Evolutionary conservation across 1,284 basidiomycete species (phyloP), one percentile per base, ranked within the genome.

Genomic region (Gomphus bonarii): DNA sequence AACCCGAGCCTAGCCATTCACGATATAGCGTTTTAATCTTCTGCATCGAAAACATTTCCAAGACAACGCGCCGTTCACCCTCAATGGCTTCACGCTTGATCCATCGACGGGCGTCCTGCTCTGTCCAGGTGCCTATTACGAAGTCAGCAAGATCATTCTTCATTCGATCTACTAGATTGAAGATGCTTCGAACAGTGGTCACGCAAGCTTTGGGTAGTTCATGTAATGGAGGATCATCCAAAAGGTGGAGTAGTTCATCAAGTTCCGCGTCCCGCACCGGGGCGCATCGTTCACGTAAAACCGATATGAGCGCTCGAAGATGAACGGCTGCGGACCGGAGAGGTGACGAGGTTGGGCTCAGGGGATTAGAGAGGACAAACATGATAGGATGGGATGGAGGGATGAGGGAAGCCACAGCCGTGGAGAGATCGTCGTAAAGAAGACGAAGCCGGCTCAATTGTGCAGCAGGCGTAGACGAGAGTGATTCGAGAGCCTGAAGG

Each of bases 281-380:
- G 0, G 86, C 82, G 57, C 85, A 88, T 50, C 84, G 77, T 60
- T 77, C 66, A 7, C 73, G 73, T 9, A 88, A 69, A 16, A 74
- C 71, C 0, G 59, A 53, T 11, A 85, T 67, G 14, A 80, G 67
- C 55, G 81, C 79, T 40, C 72, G 73, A 28, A 85, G 69, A 58
- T 81, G 69, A 31, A 67, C 66, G n/a, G 77, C 60, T 10, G 75
- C 72, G n/a, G 80, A 79, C 36, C 74, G 72, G n/a, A 88, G 68
- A 0, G 83, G 82, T 0, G 81, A 79, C 1, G 81, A 78, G 0
- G 84, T 85, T 0, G 84, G 84, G 3, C 82, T 73, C 16, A 83
- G 67, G 0, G 81, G 84, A 1, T 75, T 72, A 3, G 79, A 74
- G 14, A 88, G 70, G 0, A 72, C 72, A 20, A 69, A 59, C 3